These are phyloP conservation scores for Selenicereus undatus DNA, from an alignment of 148 eudicot species.

Conservation along the genomic window DNA sequence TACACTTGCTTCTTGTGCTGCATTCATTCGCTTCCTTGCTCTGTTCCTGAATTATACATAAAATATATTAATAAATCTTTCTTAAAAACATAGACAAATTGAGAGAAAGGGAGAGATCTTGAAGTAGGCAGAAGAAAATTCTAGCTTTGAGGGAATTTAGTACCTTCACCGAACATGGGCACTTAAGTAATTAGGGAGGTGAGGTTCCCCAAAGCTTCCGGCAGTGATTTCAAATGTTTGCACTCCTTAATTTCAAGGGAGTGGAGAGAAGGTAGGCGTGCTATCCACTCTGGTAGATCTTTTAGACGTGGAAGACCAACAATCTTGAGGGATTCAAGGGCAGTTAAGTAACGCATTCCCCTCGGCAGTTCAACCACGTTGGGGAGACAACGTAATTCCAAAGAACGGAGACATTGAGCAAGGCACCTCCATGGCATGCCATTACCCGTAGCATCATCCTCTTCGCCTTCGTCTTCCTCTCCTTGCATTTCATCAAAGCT, in stretches of 20 bases:
- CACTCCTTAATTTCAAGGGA: not conserved
- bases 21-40: too few relatives aligned
- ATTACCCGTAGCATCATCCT: not conserved
- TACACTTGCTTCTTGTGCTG: too few relatives aligned
- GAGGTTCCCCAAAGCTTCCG: constrained; percentile 5
- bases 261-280: constrained; percentile 20
- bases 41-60: too few relatives aligned
- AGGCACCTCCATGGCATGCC: constrained; percentile 17
- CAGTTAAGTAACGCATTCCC: constrained; percentile 21
- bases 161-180: too few relatives aligned
- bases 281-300: constrained; percentile 23
- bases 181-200: too few relatives aligned
- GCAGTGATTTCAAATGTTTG: constrained; percentile 4
- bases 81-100: too few relatives aligned
- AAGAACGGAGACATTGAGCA: constrained; percentile 9
- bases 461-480: not conserved
- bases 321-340: constrained; percentile 15
- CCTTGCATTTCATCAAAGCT: not conserved
- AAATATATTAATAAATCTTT: too few relatives aligned
- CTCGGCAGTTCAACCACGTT: not conserved
- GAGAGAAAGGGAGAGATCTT: too few relatives aligned
- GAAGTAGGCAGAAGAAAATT: too few relatives aligned
- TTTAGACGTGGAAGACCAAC: not conserved
- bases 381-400: not conserved
- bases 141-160: too few relatives aligned